Conservation (phyloP, 192 early-diverging fungal species). For the Coemansia sp. region DNA sequence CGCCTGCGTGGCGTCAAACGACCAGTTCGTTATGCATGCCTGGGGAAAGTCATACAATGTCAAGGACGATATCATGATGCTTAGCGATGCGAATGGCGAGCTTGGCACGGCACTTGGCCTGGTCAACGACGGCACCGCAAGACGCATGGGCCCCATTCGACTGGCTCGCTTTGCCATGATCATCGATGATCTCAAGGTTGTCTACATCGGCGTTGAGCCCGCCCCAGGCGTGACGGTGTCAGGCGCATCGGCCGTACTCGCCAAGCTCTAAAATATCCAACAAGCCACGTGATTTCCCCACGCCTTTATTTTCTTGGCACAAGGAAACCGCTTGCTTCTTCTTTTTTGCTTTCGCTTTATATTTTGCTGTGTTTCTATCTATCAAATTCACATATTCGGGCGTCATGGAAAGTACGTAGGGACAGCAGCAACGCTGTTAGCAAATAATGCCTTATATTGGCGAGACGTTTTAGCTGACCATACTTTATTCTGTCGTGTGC, state of each 20-base stretch:
- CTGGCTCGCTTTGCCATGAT: constrained; percentile 72
- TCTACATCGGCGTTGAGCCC: constrained; percentile 70
- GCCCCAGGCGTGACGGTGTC: constrained; percentile 59
- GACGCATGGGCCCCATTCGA: constrained; percentile 65
- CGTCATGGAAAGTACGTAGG: constrained; percentile 37
- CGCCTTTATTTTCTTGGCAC: neutral
- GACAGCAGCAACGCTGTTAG: neutral
- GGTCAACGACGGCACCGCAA: constrained; percentile 57
- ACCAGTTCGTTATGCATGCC: constrained; percentile 60
- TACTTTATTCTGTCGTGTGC: neutral
- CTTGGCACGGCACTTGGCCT: constrained; percentile 70
- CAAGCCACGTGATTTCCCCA: constrained; percentile 3
- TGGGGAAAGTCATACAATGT: constrained; percentile 55
- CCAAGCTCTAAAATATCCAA: constrained; percentile 44
- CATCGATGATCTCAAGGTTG: constrained; percentile 69
- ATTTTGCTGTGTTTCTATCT: neutral
- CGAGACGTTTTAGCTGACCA: neutral
- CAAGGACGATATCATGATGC: constrained; percentile 60
- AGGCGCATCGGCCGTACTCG: constrained; percentile 60
- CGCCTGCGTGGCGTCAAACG: constrained; percentile 65
- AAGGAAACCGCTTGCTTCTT: neutral
- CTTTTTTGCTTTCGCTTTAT: constrained; percentile 3
- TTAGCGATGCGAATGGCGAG: constrained; percentile 72
- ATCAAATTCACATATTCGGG: neutral
- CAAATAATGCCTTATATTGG: neutral